Evolutionary conservation across 768 basidiomycete genomes (phyloP).

Genomic region (Hemileccinum rubropunctum): DNA sequence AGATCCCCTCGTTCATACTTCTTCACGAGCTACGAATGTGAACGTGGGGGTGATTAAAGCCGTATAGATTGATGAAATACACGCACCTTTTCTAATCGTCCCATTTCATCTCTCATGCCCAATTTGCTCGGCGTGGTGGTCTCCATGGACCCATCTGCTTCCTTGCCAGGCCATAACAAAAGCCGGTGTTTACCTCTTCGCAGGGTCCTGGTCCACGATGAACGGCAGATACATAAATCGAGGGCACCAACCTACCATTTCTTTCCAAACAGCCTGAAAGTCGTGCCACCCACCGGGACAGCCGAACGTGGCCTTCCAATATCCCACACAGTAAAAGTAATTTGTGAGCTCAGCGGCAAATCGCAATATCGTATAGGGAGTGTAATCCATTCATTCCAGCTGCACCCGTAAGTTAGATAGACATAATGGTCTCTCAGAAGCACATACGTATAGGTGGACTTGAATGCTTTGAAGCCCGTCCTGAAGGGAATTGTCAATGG

Average conservation of each 20-base stretch:
- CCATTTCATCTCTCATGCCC: constrained; percentile 86
- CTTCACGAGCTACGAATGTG: constrained; percentile 69
- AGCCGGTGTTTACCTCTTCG: constrained; percentile 90
- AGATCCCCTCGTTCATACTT: constrained; percentile 95
- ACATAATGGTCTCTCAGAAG: neutral
- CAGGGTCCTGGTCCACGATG: constrained; percentile 58
- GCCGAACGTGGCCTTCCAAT: constrained; percentile 80
- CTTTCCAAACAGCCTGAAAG: constrained; percentile 87
- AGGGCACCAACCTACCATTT: constrained; percentile 59
- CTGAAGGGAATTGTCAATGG: constrained; percentile 89
- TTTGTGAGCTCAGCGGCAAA: constrained; percentile 82
- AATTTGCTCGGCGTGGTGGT: constrained; percentile 87
- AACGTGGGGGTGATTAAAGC: neutral
- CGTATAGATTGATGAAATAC: neutral
- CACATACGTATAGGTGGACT: constrained; percentile 70
- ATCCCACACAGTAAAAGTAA: constrained; percentile 96
- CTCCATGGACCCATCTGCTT: constrained; percentile 84
- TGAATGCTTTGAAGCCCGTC: constrained; percentile 92
- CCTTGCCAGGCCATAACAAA: constrained; percentile 74
- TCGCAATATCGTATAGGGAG: constrained; percentile 93
- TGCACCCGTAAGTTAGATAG: constrained; percentile 26
- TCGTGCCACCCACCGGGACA: constrained; percentile 86
- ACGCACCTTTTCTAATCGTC: constrained; percentile 83
- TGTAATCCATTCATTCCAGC: constrained; percentile 96
- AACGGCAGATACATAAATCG: neutral